Conservation (phyloP, 116 monocot genomes). For the Phalaenopsis hybrid region DNA sequence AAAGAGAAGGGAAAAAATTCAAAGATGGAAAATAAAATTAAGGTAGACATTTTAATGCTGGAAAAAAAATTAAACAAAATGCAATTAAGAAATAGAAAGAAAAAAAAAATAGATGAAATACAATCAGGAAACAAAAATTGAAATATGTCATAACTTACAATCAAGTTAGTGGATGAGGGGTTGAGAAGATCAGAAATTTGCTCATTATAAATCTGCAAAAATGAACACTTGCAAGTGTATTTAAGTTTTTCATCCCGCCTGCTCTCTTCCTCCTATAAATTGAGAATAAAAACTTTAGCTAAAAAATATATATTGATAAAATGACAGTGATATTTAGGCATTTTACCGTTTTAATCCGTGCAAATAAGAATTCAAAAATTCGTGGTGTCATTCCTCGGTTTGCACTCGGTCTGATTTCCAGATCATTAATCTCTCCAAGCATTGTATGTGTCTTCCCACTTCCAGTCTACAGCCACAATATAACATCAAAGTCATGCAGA, state of each 20-base stretch:
- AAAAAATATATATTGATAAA: slow-evolving; percentile 5
- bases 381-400: slow-evolving; percentile 91
- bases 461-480: slow-evolving; percentile 58
- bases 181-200: slow-evolving; percentile 96
- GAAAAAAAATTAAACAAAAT: not conserved
- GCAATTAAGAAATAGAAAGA: not conserved
- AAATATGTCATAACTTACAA: slow-evolving; percentile 33
- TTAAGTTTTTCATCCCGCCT: slow-evolving; percentile 83
- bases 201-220: slow-evolving; percentile 94
- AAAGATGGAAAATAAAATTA: not conserved
- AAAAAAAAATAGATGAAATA: not conserved
- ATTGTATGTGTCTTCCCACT: slow-evolving; percentile 96
- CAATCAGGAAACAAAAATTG: not conserved
- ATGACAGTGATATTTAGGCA: not conserved
- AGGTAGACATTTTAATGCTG: not conserved
- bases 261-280: slow-evolving; percentile 86
- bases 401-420: slow-evolving; percentile 52
- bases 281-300: not conserved
- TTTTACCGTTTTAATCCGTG: slow-evolving; percentile 83
- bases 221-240: slow-evolving; percentile 93
- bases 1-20: not conserved
- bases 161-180: slow-evolving; percentile 77
- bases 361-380: slow-evolving; percentile 96
- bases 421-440: slow-evolving; percentile 79
- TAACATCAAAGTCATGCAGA: slow-evolving; percentile 2